A percentile compares a stretch with the other conserved stretches of the same genome.
Evolutionary conservation across 176 grass and related monocot species (phyloP).

Genomic region (Oryza punctata): DNA sequence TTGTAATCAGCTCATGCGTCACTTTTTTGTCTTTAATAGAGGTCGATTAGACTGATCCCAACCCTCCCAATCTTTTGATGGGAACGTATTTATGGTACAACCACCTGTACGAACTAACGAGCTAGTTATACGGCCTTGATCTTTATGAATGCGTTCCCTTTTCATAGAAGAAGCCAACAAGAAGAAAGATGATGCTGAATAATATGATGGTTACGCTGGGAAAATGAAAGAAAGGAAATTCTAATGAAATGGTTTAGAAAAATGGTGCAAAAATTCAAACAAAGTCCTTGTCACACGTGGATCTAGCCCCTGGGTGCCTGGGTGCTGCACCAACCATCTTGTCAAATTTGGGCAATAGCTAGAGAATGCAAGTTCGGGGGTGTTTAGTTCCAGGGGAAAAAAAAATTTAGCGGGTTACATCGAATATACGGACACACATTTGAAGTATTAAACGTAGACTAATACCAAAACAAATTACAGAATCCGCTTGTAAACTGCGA

Average conservation of each 20-base stretch:
- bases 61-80: not conserved
- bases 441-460: too few species aligned
- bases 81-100: not conserved
- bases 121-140: not conserved
- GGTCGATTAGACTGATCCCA: not conserved
- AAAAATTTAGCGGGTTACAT: too few species aligned
- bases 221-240: not conserved
- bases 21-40: constrained; percentile 15
- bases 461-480: too few species aligned
- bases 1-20: constrained; percentile 32
- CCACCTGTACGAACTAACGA: not conserved
- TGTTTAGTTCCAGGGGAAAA: too few species aligned
- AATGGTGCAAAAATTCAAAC: not conserved
- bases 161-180: not conserved
- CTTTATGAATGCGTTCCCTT: not conserved
- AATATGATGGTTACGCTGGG: not conserved
- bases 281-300: not conserved
- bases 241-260: not conserved
- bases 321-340: not conserved
- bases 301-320: not conserved
- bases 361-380: not conserved
- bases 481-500: too few species aligned
- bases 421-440: too few species aligned
- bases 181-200: not conserved
- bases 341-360: not conserved